Percentiles rank a stretch among this genome's conserved stretches.
Conservation (phyloP, 345 rosid species). For the Cardamine chenopodiifolia region DNA sequence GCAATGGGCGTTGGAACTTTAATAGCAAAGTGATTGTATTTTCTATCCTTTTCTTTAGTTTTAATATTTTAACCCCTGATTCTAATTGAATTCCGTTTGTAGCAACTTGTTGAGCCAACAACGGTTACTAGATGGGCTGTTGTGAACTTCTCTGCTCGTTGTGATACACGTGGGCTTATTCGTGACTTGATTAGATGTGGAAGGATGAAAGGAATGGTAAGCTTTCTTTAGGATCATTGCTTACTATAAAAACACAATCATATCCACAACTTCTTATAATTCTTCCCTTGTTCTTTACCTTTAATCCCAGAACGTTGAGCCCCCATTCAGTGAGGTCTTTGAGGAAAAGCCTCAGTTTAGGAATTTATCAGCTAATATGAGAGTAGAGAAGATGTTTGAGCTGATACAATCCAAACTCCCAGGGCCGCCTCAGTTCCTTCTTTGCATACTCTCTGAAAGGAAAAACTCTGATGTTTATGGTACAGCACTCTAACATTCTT, state of each 20-base stretch:
- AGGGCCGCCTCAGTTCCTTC: conserved; percentile 71
- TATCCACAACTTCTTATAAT: neutral
- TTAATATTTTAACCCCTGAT: neutral
- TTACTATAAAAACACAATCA: neutral
- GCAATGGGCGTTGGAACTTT: conserved; percentile 93
- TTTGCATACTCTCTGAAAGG: conserved; percentile 81
- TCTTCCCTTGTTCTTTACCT: neutral
- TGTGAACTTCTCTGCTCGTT: conserved; percentile 87
- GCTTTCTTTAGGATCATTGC: conserved; percentile 30
- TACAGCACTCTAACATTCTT: conserved; percentile 32
- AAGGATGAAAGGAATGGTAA: conserved; percentile 82
- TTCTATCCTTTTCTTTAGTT: neutral
- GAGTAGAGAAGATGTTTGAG: conserved; percentile 90
- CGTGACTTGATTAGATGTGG: conserved; percentile 69
- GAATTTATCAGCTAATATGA: conserved; percentile 56
- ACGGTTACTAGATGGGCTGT: conserved; percentile 81
- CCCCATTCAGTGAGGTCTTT: conserved; percentile 53
- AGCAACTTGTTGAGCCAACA: conserved; percentile 78
- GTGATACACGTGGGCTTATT: conserved; percentile 59
- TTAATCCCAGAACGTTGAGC: conserved; percentile 48
- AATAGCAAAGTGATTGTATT: conserved; percentile 64
- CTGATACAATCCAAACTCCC: conserved; percentile 63
- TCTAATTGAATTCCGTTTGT: conserved; percentile 24
- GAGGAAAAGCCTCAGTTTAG: conserved; percentile 58
- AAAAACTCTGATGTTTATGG: conserved; percentile 86